Percentiles rank a stretch among this genome's conserved stretches.
These are phyloP conservation scores for Trichophyton simii DNA, from an alignment of 2,329 filamentous ascomycete species.

Conservation along the genomic window DNA sequence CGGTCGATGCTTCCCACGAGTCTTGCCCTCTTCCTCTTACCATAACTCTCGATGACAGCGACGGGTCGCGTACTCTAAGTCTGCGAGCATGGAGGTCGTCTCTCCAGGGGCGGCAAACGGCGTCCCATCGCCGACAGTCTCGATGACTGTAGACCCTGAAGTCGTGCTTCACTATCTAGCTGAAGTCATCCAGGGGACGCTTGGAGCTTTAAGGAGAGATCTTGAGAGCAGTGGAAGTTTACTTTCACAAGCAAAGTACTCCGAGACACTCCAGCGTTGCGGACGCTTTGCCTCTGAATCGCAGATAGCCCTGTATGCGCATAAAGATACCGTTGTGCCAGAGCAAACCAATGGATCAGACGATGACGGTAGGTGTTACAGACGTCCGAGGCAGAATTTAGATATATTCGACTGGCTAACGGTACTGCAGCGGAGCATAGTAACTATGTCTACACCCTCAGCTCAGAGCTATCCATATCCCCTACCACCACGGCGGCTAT, in stretches of 20 bases:
- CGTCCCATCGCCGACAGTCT: slow-evolving; percentile 9
- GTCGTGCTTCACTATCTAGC: slow-evolving; percentile 60
- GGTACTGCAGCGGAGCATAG: slow-evolving; percentile 18
- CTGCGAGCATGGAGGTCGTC: slow-evolving; percentile 16
- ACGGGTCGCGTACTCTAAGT: slow-evolving; percentile 16
- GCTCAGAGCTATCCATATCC: slow-evolving; percentile 63
- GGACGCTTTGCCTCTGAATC: slow-evolving; percentile 79
- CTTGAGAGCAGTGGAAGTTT: slow-evolving; percentile 71
- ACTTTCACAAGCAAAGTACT: slow-evolving; percentile 57
- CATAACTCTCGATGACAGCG: slow-evolving; percentile 23
- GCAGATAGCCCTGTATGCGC: slow-evolving; percentile 78
- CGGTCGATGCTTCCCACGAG: slow-evolving; percentile 13
- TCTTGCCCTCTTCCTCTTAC: slow-evolving; percentile 6
- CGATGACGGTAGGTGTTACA: slow-evolving; percentile 27
- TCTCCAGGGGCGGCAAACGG: slow-evolving; percentile 16
- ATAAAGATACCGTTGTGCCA: slow-evolving; percentile 47
- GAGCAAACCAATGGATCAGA: slow-evolving; percentile 32
- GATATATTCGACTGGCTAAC: neutral
- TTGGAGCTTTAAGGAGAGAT: slow-evolving; percentile 64
- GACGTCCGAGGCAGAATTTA: neutral
- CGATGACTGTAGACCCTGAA: slow-evolving; percentile 47
- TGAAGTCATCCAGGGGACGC: slow-evolving; percentile 57
- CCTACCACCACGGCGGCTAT: slow-evolving; percentile 70
- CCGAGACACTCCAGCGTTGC: slow-evolving; percentile 77
- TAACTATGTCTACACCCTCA: slow-evolving; percentile 63